Conservation (phyloP, 148 eudicot genomes). For the Cornus controversa region DNA sequence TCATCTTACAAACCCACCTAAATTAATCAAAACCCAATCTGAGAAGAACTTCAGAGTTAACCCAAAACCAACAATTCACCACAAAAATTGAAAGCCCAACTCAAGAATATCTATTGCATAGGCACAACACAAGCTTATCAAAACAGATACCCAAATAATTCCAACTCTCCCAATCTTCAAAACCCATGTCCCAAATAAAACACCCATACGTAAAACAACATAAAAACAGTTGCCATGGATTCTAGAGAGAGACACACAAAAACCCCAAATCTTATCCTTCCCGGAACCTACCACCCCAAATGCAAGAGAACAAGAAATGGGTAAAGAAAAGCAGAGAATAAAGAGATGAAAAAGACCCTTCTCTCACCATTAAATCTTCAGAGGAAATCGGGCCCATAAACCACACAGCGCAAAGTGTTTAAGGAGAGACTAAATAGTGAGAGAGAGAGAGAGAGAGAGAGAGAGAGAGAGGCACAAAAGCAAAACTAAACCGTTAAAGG, state of each 20-base stretch:
- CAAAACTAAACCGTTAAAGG: slow-evolving; percentile 49
- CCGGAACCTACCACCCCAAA: not conserved
- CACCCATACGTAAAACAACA: slow-evolving; percentile 7
- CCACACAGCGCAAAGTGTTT: slow-evolving; percentile 26
- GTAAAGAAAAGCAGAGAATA: slow-evolving; percentile 3
- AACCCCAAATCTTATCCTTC: slow-evolving; percentile 9
- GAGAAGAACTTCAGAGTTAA: not conserved
- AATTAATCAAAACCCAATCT: slow-evolving; percentile 8
- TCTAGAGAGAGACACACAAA: not conserved
- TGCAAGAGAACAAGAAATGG: slow-evolving; percentile 10
- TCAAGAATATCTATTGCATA: not conserved
- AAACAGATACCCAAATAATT: not conserved
- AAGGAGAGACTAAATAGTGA: slow-evolving; percentile 32
- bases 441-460: slow-evolving; percentile 13
- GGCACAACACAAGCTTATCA: not conserved
- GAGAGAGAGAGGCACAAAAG: slow-evolving; percentile 8
- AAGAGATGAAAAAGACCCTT: not conserved
- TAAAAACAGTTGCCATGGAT: not conserved
- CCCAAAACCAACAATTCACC: not conserved
- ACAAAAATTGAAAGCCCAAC: not conserved
- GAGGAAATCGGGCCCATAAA: slow-evolving; percentile 22
- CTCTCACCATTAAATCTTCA: not conserved
- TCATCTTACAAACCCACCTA: not conserved
- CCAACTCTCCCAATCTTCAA: not conserved
- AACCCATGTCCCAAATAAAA: slow-evolving; percentile 6